Evolutionary conservation across 257 asterid genomes (phyloP).

Genomic region (Rauvolfia tetraphylla): DNA sequence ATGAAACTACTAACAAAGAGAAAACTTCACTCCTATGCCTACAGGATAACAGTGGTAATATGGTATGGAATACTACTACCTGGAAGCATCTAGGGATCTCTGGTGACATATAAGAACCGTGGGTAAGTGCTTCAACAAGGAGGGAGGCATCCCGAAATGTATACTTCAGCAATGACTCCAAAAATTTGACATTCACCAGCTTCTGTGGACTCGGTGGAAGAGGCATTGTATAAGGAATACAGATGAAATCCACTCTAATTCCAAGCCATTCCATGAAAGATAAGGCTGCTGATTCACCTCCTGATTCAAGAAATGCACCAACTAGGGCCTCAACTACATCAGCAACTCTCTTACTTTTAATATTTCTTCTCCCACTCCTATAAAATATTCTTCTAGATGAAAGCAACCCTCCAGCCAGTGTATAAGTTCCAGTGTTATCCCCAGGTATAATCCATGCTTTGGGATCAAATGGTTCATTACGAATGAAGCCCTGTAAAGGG

Average conservation of each 20-base stretch:
- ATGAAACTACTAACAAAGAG: not conserved
- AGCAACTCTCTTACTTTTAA: constrained; percentile 58
- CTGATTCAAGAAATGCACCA: constrained; percentile 69
- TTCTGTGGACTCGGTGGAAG: constrained; percentile 41
- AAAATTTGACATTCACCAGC: constrained; percentile 34
- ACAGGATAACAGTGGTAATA: not conserved
- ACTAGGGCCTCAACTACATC: constrained; percentile 86
- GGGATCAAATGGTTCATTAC: constrained; percentile 65
- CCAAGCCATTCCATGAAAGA: constrained; percentile 80
- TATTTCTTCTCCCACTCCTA: constrained; percentile 21
- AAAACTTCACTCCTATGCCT: not conserved
- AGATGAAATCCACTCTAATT: constrained; percentile 36
- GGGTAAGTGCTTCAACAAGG: constrained; percentile 81
- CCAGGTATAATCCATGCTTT: constrained; percentile 72
- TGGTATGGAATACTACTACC: constrained; percentile 36
- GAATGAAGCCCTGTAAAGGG: constrained; percentile 64
- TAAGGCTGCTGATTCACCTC: constrained; percentile 66
- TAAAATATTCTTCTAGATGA: constrained; percentile 35
- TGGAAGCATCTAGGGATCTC: constrained; percentile 88
- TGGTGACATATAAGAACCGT: constrained; percentile 86
- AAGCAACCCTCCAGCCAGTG: constrained; percentile 30
- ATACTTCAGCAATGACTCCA: constrained; percentile 56
- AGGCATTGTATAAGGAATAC: constrained; percentile 40
- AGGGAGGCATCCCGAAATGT: constrained; percentile 57
- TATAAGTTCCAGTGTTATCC: constrained; percentile 23